Evolutionary conservation across 352 stramenopile species (phyloP).

Genomic region (Globisporangium iwayamae): DNA sequence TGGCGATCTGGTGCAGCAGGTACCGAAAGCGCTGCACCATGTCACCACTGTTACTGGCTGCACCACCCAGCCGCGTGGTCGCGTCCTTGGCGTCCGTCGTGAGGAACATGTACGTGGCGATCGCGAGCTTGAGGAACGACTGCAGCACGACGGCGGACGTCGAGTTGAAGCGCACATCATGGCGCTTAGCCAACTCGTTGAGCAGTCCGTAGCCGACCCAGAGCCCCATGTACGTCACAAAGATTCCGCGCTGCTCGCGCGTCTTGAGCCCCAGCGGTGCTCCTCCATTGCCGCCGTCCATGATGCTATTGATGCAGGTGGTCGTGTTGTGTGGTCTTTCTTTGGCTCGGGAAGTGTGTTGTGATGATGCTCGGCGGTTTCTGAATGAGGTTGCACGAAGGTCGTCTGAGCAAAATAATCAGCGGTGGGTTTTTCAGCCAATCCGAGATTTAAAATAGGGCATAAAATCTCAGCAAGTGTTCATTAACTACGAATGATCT

Average conservation of each 20-base stretch:
- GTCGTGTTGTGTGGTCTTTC: background rate
- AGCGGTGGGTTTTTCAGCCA: background rate
- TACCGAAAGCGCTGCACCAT: constrained; percentile 25
- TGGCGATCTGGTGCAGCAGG: constrained; percentile 32
- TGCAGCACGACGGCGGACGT: constrained; percentile 73
- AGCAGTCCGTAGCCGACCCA: constrained; percentile 78
- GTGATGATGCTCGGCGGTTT: background rate
- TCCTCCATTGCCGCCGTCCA: background rate
- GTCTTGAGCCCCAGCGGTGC: constrained; percentile 74
- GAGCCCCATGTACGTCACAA: constrained; percentile 76
- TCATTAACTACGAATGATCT: no score
- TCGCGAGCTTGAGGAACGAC: constrained; percentile 62
- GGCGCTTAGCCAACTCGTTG: constrained; percentile 73
- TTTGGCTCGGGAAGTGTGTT: background rate
- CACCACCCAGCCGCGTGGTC: background rate
- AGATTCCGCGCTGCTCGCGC: constrained; percentile 61
- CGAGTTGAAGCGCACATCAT: constrained; percentile 68
- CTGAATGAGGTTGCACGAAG: background rate
- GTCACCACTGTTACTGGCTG: constrained; percentile 8
- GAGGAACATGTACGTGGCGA: constrained; percentile 72
- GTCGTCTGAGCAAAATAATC: background rate
- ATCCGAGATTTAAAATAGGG: background rate
- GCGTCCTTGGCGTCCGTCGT: constrained; percentile 31
- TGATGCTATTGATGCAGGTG: background rate
- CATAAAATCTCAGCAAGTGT: no score